phyloP scores from a whole-genome alignment of 306 rosid species.

The Vachellia pachyceras region DNA sequence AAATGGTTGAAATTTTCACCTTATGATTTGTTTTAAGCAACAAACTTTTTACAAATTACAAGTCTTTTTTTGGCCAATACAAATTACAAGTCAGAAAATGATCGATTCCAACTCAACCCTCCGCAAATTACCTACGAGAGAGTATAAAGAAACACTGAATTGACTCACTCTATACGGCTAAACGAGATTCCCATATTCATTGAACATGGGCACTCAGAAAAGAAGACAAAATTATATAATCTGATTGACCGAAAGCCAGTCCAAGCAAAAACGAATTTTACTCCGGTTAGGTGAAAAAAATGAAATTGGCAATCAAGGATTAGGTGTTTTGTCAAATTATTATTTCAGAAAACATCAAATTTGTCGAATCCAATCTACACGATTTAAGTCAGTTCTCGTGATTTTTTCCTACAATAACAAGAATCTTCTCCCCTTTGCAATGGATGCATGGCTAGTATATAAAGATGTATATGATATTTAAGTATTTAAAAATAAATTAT shows the following conservation, averaged over 20 bases:
- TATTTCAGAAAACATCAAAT: background rate
- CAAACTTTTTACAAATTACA: constrained; percentile 24
- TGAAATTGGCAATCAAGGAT: background rate
- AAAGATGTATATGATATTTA: too few relatives aligned
- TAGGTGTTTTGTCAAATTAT: background rate
- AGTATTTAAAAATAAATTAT: too few relatives aligned
- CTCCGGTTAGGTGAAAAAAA: too few relatives aligned
- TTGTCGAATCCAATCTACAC: constrained; percentile 4
- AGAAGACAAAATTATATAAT: constrained; percentile 4
- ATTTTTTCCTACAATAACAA: background rate
- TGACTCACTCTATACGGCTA: background rate
- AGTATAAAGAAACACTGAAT: background rate
- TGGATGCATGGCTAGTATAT: too few relatives aligned
- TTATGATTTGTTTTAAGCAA: constrained; percentile 29
- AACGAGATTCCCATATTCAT: background rate
- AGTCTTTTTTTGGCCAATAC: background rate
- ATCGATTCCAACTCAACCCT: constrained; percentile 28
- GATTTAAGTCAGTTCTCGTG: background rate
- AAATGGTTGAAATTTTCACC: background rate
- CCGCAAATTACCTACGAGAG: background rate
- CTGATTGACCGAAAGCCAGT: background rate
- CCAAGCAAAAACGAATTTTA: constrained; percentile 5
- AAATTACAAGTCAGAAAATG: constrained; percentile 14
- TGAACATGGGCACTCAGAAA: constrained; percentile 5
- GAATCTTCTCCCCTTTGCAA: too few relatives aligned